A percentile compares a stretch with the other conserved stretches of the same genome.
These are phyloP conservation scores for Melampsora larici-populina DNA, from an alignment of 1,284 basidiomycete species.

Conservation along the genomic window DNA sequence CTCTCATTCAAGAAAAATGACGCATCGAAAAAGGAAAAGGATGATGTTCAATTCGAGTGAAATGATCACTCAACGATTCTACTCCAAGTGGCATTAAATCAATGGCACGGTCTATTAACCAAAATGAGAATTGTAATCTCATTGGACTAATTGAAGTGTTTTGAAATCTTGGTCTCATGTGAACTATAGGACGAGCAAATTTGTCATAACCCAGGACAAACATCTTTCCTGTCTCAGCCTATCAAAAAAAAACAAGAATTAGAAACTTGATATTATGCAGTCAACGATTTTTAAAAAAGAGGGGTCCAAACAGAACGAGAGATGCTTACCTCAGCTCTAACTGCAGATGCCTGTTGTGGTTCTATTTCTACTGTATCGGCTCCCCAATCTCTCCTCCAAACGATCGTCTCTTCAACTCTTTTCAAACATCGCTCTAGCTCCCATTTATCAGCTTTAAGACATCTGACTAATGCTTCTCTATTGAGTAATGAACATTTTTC, in stretches of 20 bases:
- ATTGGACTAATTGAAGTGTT: constrained; percentile 48
- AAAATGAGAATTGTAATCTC: constrained; percentile 56
- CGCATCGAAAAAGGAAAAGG: not conserved
- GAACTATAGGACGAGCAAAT: constrained; percentile 54
- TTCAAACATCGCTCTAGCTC: constrained; percentile 51
- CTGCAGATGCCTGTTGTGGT: not conserved
- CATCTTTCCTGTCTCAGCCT: constrained; percentile 56
- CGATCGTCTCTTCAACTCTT: constrained; percentile 53
- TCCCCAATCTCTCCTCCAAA: constrained; percentile 55
- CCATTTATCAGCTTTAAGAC: constrained; percentile 55
- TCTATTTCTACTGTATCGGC: constrained; percentile 51
- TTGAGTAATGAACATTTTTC: constrained; percentile 53
- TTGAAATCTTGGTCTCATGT: constrained; percentile 55
- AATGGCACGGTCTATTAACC: constrained; percentile 55
- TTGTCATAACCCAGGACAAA: constrained; percentile 54
- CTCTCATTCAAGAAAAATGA: not conserved
- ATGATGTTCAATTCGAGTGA: not conserved
- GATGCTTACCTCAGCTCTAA: constrained; percentile 21
- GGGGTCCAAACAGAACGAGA: not conserved
- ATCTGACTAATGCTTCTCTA: constrained; percentile 52
- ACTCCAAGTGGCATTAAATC: constrained; percentile 55
- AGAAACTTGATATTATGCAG: not conserved
- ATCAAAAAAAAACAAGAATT: constrained; percentile 27
- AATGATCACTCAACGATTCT: constrained; percentile 46
- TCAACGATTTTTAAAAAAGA: not conserved